A percentile compares a stretch with the other conserved stretches of the same genome.
phyloP scores from a whole-genome alignment of 2,329 filamentous ascomycete genomes.

The Verticillium albo-atrum region DNA sequence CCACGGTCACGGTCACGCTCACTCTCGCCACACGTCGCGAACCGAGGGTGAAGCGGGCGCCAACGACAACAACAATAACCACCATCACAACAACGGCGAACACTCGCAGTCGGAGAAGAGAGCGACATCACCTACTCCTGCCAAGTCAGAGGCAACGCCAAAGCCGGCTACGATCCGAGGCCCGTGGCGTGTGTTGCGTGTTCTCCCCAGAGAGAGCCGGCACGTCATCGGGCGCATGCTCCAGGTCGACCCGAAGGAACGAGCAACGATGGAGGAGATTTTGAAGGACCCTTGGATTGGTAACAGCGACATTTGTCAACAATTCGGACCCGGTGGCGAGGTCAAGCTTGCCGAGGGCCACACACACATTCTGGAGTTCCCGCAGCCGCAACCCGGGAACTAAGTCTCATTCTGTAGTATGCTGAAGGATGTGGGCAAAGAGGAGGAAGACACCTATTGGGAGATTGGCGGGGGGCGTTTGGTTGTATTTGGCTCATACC shows the following conservation, averaged over 20 bases:
- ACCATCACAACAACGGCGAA: conserved; percentile 3
- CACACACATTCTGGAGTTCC: conserved; percentile 78
- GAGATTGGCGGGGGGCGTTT: neutral
- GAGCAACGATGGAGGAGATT: conserved; percentile 83
- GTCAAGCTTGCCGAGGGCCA: conserved; percentile 74
- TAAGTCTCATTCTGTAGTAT: neutral
- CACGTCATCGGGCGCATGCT: conserved; percentile 92
- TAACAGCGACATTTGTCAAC: conserved; percentile 76
- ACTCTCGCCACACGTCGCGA: conserved; percentile 7
- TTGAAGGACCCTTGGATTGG: conserved; percentile 87
- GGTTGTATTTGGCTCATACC: neutral
- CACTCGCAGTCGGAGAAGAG: neutral
- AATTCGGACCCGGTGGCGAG: conserved; percentile 59
- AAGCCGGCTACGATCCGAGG: conserved; percentile 62
- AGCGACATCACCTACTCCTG: conserved; percentile 18
- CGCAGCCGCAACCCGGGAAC: conserved; percentile 34
- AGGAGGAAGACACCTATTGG: conserved; percentile 1
- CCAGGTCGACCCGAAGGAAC: conserved; percentile 76
- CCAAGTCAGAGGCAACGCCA: conserved; percentile 60
- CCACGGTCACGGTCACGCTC: conserved; percentile 12
- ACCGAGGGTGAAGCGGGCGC: neutral
- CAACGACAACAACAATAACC: neutral
- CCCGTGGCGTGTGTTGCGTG: conserved; percentile 81
- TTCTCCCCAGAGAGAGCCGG: conserved; percentile 83
- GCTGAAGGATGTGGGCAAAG: neutral